Evolutionary conservation across 345 rosid genomes (phyloP), one percentile per base, ranked within the genome.

Genomic region (Isatis tinctoria): DNA sequence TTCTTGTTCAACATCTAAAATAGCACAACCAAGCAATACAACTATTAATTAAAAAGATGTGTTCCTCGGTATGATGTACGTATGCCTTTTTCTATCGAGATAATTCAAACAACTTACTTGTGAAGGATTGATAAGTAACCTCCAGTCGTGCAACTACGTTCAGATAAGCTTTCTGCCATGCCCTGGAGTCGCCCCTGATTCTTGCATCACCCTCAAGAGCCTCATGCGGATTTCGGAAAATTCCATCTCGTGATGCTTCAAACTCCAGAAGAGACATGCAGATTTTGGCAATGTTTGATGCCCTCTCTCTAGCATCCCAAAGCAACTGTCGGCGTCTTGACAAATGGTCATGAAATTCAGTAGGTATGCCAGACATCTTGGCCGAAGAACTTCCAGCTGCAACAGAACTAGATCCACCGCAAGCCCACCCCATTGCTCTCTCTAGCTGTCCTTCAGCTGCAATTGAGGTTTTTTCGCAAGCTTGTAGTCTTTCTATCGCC

Each of bases 391-490:
- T 84, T 81, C 85, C 96, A 54, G 77, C 47, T 40, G 80, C 64
- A 72, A 70, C 72, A 59, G 95, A 84, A 72, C 81, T 85, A 77
- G 91, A 82, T 40, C 91, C 97, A 63, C 97, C 97, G 52, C 98
- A 93, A 77, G 98, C 97, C 98, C 97, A 93, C 56, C 87, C 88
- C 96, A 93, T 88, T 70, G 98, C 95, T 80, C 98, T 87, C 84
- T 90, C 98, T 32, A 93, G 88, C 81, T 93, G 90, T 67, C 91
- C 95, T 85, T 90, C 95, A 17, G 95, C 97, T 27, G 83, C 75
- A 43, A 82, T 36, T 76, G 95, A 90, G 78, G 77, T 85, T 72
- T 83, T 80, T 68, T 90, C 97, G 60, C 90, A 83, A 65, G 85
- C 80, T 81, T 93, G 93, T 80, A 93, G 85, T 76, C 81, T 73